These are phyloP conservation scores for Populus pruinosa DNA, from an alignment of 345 rosid species.

Conservation along the genomic window DNA sequence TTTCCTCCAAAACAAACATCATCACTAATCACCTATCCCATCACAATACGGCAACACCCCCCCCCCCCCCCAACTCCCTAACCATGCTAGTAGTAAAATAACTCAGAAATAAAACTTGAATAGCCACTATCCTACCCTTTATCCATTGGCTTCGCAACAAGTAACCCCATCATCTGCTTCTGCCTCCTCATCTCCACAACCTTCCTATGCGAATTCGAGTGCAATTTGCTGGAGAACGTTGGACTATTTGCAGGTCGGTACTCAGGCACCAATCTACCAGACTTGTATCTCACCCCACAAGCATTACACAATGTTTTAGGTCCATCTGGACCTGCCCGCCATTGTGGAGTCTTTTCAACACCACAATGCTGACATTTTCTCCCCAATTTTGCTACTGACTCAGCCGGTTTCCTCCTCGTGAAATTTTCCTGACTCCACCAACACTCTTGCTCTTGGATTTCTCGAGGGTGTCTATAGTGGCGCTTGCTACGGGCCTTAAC, in stretches of 20 bases:
- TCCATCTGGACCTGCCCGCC: constrained; percentile 81
- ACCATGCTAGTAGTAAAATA: constrained; percentile 23
- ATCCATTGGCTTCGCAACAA: constrained; percentile 41
- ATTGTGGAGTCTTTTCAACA: constrained; percentile 81
- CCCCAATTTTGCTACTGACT: constrained; percentile 34
- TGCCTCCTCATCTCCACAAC: constrained; percentile 75
- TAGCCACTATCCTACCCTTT: constrained; percentile 25
- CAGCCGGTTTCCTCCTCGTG: constrained; percentile 13
- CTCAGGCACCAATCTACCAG: constrained; percentile 79
- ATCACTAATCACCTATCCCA: constrained; percentile 15
- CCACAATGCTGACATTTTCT: constrained; percentile 86
- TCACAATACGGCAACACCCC: constrained; percentile 7
- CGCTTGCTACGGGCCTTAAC: constrained; percentile 65
- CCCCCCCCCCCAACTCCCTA: constrained; percentile 23
- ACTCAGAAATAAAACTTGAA: not conserved
- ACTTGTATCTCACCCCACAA: constrained; percentile 83
- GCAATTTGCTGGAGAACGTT: constrained; percentile 51
- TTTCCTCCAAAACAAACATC: constrained; percentile 20
- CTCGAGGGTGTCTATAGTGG: constrained; percentile 35
- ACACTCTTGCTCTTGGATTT: constrained; percentile 21
- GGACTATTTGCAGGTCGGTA: constrained; percentile 84
- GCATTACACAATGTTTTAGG: constrained; percentile 87
- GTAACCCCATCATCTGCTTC: constrained; percentile 33
- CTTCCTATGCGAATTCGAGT: constrained; percentile 82
- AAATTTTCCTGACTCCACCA: constrained; percentile 32